Base-by-base conservation (phyloP, 768 basidiomycete species). In the Dictyophora rubrovolvata region DNA sequence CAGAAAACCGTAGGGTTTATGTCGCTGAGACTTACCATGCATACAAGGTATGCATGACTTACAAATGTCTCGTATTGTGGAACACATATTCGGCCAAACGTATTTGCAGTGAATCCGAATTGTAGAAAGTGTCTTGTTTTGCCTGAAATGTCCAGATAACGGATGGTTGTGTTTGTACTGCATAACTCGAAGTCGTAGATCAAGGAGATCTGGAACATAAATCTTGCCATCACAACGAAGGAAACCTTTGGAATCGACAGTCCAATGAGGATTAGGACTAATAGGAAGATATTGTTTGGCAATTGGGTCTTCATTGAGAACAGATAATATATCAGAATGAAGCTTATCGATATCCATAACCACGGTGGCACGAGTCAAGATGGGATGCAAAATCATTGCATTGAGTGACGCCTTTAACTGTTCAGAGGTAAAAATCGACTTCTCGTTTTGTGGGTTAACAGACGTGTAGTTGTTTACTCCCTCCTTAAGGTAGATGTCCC, bases 131-230 rank as follows among this genome's bases (percentile, higher is more conserved):
- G 77, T 79, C 16, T 65, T 65, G 1, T 57, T 62, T 14, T 63
- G 66, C 2, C 79, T 77, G 8, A 69, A 74, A 54, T 80, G 79
- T 11, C 79, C 77, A 34, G 69, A 69, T n/a, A 70, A 50, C 1
- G 68, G 63, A 21, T 63, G 56, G 57, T 80, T 73, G 62, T 79
- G 78, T 18, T 64, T 64, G 6, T 56, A 60, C 8, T 68, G 61
- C 8, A 77, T 55, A 54, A 73, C 65, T 7, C 70, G 64, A 52
- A 59, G 22, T 9, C 64, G 68, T 8, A 74, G 64, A 48, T 71
- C 51, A 36, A 57, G 21, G 6, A 22, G 23, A 48, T 60, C 53
- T 7, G 75, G 75, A 17, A 77, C 67, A 53, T 64, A 73, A 17
- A 73, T 60, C 20, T 51, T 58, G 23, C 64, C 65, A 20, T 71